A percentile compares a stretch with the other conserved stretches of the same genome.
phyloP scores from a whole-genome alignment of 768 basidiomycete genomes.

The Auriculariales sp. region DNA sequence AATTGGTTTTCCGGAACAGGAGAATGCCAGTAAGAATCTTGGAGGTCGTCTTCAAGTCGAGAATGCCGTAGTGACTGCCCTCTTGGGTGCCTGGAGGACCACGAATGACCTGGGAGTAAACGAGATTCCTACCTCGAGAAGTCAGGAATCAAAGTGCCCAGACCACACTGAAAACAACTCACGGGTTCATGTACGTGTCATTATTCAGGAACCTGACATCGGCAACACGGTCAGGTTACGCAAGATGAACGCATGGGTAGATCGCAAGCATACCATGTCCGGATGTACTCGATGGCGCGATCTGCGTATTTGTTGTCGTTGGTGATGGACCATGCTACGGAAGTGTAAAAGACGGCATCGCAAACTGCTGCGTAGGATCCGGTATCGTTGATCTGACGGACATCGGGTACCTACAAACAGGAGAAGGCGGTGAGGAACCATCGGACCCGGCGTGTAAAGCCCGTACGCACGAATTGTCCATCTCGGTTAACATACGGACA shows the following conservation, averaged over 20 bases:
- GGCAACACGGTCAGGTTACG: no score
- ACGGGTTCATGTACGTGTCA: conserved; percentile 35
- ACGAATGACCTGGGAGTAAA: conserved; percentile 40
- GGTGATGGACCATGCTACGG: conserved; percentile 29
- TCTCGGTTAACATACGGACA: conserved; percentile 35
- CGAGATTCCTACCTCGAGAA: no score
- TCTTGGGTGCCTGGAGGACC: conserved; percentile 26
- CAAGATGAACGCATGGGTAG: no score
- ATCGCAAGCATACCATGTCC: background rate
- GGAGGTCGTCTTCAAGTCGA: conserved; percentile 42
- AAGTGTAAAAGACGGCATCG: conserved; percentile 31
- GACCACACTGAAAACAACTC: conserved; percentile 39
- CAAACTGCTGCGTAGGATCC: conserved; percentile 25
- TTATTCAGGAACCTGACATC: conserved; percentile 30
- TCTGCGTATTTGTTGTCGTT: conserved; percentile 23
- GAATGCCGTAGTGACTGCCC: conserved; percentile 38
- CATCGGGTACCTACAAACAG: conserved; percentile 45
- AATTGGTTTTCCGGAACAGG: conserved; percentile 28
- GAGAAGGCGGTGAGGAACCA: background rate
- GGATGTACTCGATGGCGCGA: conserved; percentile 27
- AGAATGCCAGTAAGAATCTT: conserved; percentile 33
- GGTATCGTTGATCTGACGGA: conserved; percentile 26
- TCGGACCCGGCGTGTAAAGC: background rate
- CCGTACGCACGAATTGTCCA: conserved; percentile 23
- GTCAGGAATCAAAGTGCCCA: no score